Evolutionary conservation across 805 yeast species (phyloP).

Genomic region (Sugiyamaella chiloensis): DNA sequence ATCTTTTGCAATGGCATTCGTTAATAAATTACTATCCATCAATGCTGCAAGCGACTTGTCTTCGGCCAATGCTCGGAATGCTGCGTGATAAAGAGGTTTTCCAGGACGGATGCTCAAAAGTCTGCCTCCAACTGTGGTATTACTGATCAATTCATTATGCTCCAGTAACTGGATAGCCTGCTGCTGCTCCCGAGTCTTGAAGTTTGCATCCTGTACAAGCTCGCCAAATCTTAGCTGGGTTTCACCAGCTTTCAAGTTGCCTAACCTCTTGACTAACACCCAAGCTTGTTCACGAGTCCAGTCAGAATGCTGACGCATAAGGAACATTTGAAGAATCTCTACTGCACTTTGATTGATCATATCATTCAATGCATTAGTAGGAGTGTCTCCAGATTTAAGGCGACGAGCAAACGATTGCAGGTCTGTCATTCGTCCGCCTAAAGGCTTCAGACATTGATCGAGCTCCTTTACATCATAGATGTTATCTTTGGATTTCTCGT

Average conservation of each 20-base stretch:
- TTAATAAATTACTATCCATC: constrained; percentile 61
- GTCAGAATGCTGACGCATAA: constrained; percentile 39
- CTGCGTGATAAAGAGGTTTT: constrained; percentile 78
- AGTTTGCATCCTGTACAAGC: constrained; percentile 31
- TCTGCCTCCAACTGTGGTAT: constrained; percentile 75
- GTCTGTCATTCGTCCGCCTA: constrained; percentile 95
- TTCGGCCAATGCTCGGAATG: constrained; percentile 62
- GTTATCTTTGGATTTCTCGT: constrained; percentile 38
- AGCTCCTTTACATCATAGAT: constrained; percentile 36
- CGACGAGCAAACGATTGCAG: constrained; percentile 87
- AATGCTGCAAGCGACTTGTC: constrained; percentile 56
- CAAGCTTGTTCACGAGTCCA: constrained; percentile 84
- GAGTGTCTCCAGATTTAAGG: constrained; percentile 81
- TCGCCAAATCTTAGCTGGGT: constrained; percentile 18
- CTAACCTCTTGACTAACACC: constrained; percentile 67
- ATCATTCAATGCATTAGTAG: constrained; percentile 68
- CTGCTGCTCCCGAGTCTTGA: constrained; percentile 43
- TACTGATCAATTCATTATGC: constrained; percentile 68
- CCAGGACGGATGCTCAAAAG: constrained; percentile 67
- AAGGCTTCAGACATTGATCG: constrained; percentile 59
- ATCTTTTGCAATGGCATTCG: constrained; percentile 55
- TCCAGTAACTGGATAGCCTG: constrained; percentile 65
- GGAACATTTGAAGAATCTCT: constrained; percentile 79
- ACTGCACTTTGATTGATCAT: constrained; percentile 83
- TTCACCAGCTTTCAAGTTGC: constrained; percentile 31